Evolutionary conservation across 768 basidiomycete genomes (phyloP), one percentile per base, ranked within the genome.

Genomic region (Tylopilus felleus): DNA sequence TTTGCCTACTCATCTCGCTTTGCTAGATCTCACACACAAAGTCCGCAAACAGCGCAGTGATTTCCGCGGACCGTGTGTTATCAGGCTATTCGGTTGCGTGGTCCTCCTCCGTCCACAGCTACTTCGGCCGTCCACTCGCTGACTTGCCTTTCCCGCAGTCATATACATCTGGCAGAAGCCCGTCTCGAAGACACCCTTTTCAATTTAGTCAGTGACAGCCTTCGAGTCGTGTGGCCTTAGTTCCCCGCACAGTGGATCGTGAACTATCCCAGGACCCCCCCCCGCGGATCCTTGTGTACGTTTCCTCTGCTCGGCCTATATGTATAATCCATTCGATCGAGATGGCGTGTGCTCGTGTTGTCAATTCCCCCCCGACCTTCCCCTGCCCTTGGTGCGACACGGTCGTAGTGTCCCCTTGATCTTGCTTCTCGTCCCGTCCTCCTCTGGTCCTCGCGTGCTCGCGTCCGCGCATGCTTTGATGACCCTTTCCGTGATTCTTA

Each of bases 1-100:
- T 31, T 33, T 25, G 29, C 35, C 41, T 27, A 14, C 50, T 27
- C 47, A 63, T 64, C 53, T 65, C 47, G 46, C 31, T 38, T 47
- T 46, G 12, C 47, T 28, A 53, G 68, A 68, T 70, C 66, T 63
- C 61, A 13, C 33, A 29, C 29, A 52, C 53, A 48, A 57, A 50
- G 41, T 56, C 67, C 56, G 55, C 62, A 67, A 58, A 60, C 47
- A 53, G 58, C 29, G 35, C 50, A 49, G 62, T 61, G 67, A 65
- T 71, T 71, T 67, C 67, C 67, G 67, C 67, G 67, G 67, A 68
- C 51, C 64, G 46, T 61, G 60, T 65, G 60, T 69, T 56, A 47
- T 54, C 47, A 54, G 57, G 28, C 55, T 61, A 60, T 60, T 68
- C 64, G 56, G 55, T 66, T 59, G 57, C 55, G 55, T 60, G 31